Evolutionary conservation across 192 early-diverging fungal genomes (phyloP).

Genomic region (Podila epigama): DNA sequence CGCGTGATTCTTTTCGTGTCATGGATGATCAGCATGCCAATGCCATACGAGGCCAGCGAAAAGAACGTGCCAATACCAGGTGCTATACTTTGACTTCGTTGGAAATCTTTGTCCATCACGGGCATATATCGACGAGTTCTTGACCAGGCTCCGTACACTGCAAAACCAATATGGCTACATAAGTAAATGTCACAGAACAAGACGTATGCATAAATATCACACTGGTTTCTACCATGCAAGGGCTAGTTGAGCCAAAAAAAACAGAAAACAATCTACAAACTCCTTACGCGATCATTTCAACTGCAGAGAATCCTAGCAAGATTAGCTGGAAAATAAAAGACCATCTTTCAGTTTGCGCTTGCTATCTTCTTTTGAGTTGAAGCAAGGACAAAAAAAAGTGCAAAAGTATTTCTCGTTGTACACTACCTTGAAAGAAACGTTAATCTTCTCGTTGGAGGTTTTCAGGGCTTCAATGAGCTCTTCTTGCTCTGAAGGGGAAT

Average conservation of each 20-base stretch:
- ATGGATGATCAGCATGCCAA: constrained; percentile 27
- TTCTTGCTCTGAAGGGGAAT: constrained; percentile 23
- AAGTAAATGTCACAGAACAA: neutral
- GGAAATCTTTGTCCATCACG: neutral
- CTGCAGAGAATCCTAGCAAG: constrained; percentile 17
- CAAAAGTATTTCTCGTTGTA: too few species aligned
- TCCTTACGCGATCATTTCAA: constrained; percentile 29
- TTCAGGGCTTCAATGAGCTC: constrained; percentile 28
- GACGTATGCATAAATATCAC: too few species aligned
- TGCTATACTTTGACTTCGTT: constrained; percentile 4
- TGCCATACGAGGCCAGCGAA: constrained; percentile 26
- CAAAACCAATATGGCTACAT: constrained; percentile 23
- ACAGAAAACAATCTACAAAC: too few species aligned
- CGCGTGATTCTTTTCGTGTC: constrained; percentile 11
- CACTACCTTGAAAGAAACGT: constrained; percentile 35
- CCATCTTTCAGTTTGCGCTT: neutral
- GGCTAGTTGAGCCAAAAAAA: too few species aligned
- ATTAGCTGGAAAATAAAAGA: constrained; percentile 7
- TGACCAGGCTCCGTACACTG: too few species aligned
- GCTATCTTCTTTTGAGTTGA: too few species aligned
- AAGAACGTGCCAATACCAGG: constrained; percentile 14
- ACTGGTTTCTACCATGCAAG: too few species aligned
- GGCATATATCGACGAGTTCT: too few species aligned
- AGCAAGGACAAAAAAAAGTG: too few species aligned
- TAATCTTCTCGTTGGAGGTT: constrained; percentile 28